phyloP scores from a whole-genome alignment of 257 asterid species.

The Gynochthodes officinalis region DNA sequence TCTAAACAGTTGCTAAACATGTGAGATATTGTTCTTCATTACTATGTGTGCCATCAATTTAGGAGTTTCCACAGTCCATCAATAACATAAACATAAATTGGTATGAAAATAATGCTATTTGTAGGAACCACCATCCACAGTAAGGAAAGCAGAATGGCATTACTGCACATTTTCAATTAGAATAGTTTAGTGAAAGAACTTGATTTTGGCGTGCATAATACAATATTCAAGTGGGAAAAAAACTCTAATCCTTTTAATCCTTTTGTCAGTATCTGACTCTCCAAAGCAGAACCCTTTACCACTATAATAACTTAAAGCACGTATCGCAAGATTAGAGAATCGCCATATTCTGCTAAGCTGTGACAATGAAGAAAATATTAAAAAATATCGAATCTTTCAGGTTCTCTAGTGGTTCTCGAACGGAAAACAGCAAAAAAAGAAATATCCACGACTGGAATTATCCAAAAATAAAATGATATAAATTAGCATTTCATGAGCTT shows the following conservation, averaged over 20 bases:
- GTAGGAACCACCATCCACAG: not conserved
- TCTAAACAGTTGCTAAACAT: not conserved
- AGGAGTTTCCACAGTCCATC: not conserved
- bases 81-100: not conserved
- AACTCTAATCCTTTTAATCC: not conserved
- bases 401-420: not conserved
- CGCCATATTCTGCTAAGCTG: not conserved
- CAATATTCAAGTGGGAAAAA: not conserved
- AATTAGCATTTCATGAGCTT: not conserved
- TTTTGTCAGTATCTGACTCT: not conserved
- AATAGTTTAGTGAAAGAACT: not conserved
- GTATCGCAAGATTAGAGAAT: not conserved
- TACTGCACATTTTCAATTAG: not conserved
- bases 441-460: not conserved
- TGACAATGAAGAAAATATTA: not conserved
- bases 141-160: not conserved
- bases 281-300: not conserved
- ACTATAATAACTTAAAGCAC: not conserved
- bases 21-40: not conserved
- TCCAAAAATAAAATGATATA: not conserved
- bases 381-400: slow-evolving; percentile 5
- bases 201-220: not conserved
- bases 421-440: not conserved
- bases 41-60: not conserved
- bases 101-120: not conserved